Evolutionary conservation across 2,329 filamentous ascomycete genomes (phyloP).

Genomic region (Periconia macrospinosa): DNA sequence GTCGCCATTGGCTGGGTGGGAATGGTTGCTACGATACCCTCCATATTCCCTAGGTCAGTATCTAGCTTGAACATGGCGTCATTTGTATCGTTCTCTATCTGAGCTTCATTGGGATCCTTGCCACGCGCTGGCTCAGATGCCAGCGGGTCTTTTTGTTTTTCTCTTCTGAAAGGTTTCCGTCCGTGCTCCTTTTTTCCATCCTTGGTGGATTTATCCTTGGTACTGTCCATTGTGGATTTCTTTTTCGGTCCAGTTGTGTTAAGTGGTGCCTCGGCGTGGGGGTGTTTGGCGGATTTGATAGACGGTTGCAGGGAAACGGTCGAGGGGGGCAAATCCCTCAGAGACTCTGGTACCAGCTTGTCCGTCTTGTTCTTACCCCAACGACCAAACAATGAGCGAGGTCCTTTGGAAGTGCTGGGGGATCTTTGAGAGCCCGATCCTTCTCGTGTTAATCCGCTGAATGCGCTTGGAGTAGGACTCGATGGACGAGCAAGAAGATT

Average conservation of each 20-base stretch:
- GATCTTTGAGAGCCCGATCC: conserved; percentile 53
- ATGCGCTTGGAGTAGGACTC: conserved; percentile 79
- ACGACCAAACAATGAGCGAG: conserved; percentile 57
- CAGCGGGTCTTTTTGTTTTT: conserved; percentile 31
- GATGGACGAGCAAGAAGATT: conserved; percentile 65
- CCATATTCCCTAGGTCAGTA: conserved; percentile 87
- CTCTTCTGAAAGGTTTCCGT: conserved; percentile 58
- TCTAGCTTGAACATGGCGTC: conserved; percentile 76
- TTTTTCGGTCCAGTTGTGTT: conserved; percentile 27
- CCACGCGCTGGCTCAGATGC: conserved; percentile 27
- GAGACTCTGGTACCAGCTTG: conserved; percentile 34
- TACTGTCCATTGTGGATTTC: conserved; percentile 21
- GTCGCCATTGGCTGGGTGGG: conserved; percentile 69
- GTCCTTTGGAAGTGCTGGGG: conserved; percentile 54
- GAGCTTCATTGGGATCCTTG: conserved; percentile 51
- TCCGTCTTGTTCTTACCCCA: conserved; percentile 54
- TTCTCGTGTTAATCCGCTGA: conserved; percentile 60
- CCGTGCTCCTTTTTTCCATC: conserved; percentile 33
- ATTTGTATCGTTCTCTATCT: conserved; percentile 49
- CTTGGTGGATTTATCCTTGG: conserved; percentile 25
- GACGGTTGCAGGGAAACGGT: conserved; percentile 44
- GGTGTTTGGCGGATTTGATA: conserved; percentile 28
- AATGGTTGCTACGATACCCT: conserved; percentile 71
- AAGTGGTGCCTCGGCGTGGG: conserved; percentile 33
- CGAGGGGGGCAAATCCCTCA: conserved; percentile 46